phyloP scores from a whole-genome alignment of 805 yeast genomes.

The Starmerella vitae region DNA sequence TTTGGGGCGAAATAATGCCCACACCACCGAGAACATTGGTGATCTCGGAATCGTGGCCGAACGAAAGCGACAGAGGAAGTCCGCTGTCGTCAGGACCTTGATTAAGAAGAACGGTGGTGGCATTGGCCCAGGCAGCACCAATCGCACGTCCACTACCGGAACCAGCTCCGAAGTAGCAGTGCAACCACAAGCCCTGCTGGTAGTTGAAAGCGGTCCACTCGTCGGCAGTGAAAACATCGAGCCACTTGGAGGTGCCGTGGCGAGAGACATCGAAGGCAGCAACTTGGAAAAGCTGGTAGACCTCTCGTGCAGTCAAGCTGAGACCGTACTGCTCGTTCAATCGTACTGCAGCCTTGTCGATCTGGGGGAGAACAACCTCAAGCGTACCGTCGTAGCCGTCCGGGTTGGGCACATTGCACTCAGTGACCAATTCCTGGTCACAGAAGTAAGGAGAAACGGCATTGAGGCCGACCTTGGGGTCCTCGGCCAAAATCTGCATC shows the following conservation, averaged over 20 bases:
- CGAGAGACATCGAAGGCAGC: slow-evolving; percentile 42
- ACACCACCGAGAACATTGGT: slow-evolving; percentile 38
- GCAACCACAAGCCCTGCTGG: slow-evolving; percentile 31
- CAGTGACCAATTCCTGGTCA: slow-evolving; percentile 28
- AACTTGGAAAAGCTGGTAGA: slow-evolving; percentile 32
- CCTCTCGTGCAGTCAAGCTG: slow-evolving; percentile 32
- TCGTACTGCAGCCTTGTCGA: slow-evolving; percentile 23
- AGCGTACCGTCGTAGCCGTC: slow-evolving; percentile 1
- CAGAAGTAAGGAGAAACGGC: slow-evolving; percentile 43
- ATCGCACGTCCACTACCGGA: slow-evolving; percentile 30
- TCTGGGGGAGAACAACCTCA: slow-evolving; percentile 15
- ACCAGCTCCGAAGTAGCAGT: slow-evolving; percentile 40
- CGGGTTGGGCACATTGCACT: slow-evolving; percentile 8
- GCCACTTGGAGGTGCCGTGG: slow-evolving; percentile 34
- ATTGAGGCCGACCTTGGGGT: slow-evolving; percentile 39
- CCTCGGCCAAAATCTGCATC: slow-evolving; percentile 36
- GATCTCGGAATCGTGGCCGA: slow-evolving; percentile 46
- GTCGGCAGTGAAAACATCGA: slow-evolving; percentile 35
- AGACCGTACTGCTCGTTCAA: slow-evolving; percentile 29
- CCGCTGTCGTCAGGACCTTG: slow-evolving; percentile 27
- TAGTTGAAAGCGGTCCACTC: slow-evolving; percentile 37
- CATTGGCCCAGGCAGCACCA: slow-evolving; percentile 37
- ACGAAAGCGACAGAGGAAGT: slow-evolving; percentile 33
- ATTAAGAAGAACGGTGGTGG: slow-evolving; percentile 34
- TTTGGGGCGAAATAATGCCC: slow-evolving; percentile 33